These are phyloP conservation scores for Cucumis sativus DNA, from an alignment of 306 rosid species.

Conservation along the genomic window Cucumber_9930_V3 NC_026660.2:11099501-11100000, in stretches of 20 bases:
- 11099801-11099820: constrained; percentile 23
- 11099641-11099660: constrained; percentile 43
- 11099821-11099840: constrained; percentile 35
- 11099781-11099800: constrained; percentile 23
- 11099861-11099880: constrained; percentile 66
- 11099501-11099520: constrained; percentile 39
- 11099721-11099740: constrained; percentile 53
- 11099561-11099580: constrained; percentile 50
- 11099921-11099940: constrained; percentile 55
- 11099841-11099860: constrained; percentile 66
- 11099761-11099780: constrained; percentile 22
- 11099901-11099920: constrained; percentile 24
- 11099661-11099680: constrained; percentile 43
- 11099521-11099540: constrained; percentile 55
- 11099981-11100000: constrained; percentile 27
- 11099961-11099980: constrained; percentile 84
- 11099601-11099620: constrained; percentile 76
- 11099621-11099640: constrained; percentile 44
- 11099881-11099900: constrained; percentile 38
- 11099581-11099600: constrained; percentile 53
- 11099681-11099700: constrained; percentile 21
- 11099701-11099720: constrained; percentile 31
- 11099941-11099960: constrained; percentile 69
- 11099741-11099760: constrained; percentile 68
- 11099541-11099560: constrained; percentile 42